Evolutionary conservation across 2,329 filamentous ascomycete species (phyloP).

Genomic region (Alternaria metachromatica): DNA sequence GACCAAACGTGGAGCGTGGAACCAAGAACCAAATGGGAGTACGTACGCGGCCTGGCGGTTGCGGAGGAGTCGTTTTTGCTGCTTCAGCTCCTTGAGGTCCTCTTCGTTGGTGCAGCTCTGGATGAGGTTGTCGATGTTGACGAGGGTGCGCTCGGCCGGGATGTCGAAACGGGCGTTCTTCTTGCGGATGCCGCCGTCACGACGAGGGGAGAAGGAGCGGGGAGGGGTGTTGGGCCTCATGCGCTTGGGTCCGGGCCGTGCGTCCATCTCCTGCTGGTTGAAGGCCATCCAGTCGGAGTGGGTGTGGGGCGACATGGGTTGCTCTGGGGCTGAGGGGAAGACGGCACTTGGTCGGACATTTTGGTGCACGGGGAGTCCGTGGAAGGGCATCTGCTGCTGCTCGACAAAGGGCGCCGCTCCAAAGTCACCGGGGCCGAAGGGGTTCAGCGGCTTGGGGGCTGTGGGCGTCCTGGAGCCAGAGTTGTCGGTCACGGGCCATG

Average conservation of each 20-base stretch:
- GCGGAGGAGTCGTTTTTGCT: slow-evolving; percentile 91
- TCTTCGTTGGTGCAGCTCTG: slow-evolving; percentile 86
- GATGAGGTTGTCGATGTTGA: slow-evolving; percentile 94
- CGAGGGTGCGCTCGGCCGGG: slow-evolving; percentile 87
- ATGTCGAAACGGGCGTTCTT: slow-evolving; percentile 99
- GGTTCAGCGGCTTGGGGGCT: slow-evolving; percentile 74
- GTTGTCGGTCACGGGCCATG: slow-evolving; percentile 68
- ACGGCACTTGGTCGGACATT: slow-evolving; percentile 57
- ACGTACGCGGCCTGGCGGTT: slow-evolving; percentile 95
- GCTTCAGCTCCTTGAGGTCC: slow-evolving; percentile 97
- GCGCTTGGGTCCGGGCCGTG: slow-evolving; percentile 56
- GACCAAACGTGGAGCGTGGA: slow-evolving; percentile 39
- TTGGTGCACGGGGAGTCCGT: slow-evolving; percentile 46
- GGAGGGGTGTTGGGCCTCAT: slow-evolving; percentile 73
- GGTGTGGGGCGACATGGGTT: slow-evolving; percentile 67
- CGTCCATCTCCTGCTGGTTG: slow-evolving; percentile 59
- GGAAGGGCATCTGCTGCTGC: slow-evolving; percentile 49
- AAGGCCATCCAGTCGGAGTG: slow-evolving; percentile 65
- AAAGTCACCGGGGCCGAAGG: slow-evolving; percentile 60
- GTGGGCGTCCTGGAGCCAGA: slow-evolving; percentile 79
- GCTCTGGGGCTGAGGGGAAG: slow-evolving; percentile 54
- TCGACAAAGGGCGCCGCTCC: slow-evolving; percentile 55
- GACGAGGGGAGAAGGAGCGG: slow-evolving; percentile 76
- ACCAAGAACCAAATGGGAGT: slow-evolving; percentile 54
- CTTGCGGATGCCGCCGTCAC: slow-evolving; percentile 92